Percentiles rank a stretch among this genome's conserved stretches.
These are phyloP conservation scores for Phytophthora parvispora DNA, from an alignment of 352 stramenopile species.

Conservation along the genomic window DNA sequence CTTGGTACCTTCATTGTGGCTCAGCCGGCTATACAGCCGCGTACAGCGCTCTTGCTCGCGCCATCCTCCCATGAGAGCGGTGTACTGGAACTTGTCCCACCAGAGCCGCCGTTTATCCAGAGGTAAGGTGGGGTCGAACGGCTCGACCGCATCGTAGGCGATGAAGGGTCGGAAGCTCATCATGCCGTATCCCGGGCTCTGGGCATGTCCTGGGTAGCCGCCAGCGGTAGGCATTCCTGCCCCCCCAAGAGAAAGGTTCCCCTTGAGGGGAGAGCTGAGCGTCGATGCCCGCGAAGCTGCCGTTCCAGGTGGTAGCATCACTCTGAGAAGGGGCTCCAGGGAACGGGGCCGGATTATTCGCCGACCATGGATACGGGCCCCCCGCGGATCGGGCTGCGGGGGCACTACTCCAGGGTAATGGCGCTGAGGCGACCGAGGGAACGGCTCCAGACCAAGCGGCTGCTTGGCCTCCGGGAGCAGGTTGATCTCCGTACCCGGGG, in stretches of 20 bases:
- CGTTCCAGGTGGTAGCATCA: neutral
- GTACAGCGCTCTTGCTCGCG: conserved; percentile 1
- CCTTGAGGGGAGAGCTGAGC: neutral
- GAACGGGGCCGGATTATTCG: neutral
- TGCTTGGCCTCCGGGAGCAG: neutral
- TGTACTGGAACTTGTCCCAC: conserved; percentile 18
- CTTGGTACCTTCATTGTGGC: neutral
- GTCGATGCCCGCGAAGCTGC: neutral
- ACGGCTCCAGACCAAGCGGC: neutral
- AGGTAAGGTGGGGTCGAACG: neutral
- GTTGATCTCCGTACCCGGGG: neutral
- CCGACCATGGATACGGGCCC: neutral
- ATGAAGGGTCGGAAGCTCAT: conserved; percentile 6
- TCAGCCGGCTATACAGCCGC: neutral
- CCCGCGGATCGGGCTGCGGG: no score
- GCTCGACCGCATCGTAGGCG: neutral
- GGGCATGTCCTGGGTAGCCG: neutral
- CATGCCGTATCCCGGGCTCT: neutral
- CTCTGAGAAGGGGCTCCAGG: neutral
- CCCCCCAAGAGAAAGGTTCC: neutral
- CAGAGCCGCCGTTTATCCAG: conserved; percentile 6
- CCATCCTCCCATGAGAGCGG: neutral
- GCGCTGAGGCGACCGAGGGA: neutral
- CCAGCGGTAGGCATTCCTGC: neutral
- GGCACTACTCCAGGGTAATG: neutral